Evolutionary conservation across 2,329 filamentous ascomycete species (phyloP), one percentile per base, ranked within the genome.

Genomic region (Exserohilum rostratum): DNA sequence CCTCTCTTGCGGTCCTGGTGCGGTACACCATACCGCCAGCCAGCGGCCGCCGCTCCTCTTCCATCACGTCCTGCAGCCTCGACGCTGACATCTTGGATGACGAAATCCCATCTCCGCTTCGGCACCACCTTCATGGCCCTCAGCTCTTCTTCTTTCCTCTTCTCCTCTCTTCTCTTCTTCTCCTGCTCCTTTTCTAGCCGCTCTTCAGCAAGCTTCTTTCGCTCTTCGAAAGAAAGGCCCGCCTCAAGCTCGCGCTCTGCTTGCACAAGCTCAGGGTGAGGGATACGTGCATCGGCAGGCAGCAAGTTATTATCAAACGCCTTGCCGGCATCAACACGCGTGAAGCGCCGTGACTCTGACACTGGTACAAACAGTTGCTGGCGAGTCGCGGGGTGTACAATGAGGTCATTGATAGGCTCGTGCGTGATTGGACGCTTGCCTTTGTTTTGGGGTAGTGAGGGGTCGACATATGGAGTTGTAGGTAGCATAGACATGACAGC

Each of bases 401-500:
- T 82, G 30, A 88, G 80, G 65, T 88, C 86, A 66, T 88, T 88
- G 68, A 88, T 86, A 20, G 82, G 77, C 72, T 88, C 86, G 67
- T 88, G 85, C 7, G 72, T 69, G 1, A 68, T 60, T 25, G 77
- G 77, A 6, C 75, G 74, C 46, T 76, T 74, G 51, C 60, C 58
- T 18, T 65, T 68, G 47, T 72, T 69, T 11, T 53, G 50, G 7
- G 69, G 61, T 5, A 64, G 48, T 1, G 62, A 62, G 6, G 70
- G 61, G 43, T 73, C 65, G 29, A 74, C 68, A 56, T 81, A 77
- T 3, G 78, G 77, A n/a, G 86, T 90, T 50, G 62, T 68, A 2
- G 91, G 92, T 5, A 98, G 80, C 92, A 97, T 96, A 30, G 79
- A 77, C 65, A 91, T 81, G 20, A 98, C 82, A 10, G 91, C 90